Evolutionary conservation across 176 grass and related monocot species (phyloP).

Genomic region (Lolium perenne): DNA sequence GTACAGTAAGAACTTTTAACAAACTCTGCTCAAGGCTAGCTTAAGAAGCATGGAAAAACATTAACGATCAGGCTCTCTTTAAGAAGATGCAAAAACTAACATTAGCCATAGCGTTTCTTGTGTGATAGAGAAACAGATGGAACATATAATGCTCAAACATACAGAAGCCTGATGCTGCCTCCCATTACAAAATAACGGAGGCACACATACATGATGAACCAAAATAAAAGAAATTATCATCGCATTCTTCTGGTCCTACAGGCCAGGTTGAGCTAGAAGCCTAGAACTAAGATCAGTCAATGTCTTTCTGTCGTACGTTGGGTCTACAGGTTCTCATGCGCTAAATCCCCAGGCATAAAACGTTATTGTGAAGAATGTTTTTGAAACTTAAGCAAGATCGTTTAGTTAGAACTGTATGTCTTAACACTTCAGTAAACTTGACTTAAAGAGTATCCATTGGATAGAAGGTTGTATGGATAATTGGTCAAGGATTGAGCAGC

Average conservation of each 20-base stretch:
- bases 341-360: neutral
- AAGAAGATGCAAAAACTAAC: neutral
- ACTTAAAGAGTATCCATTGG: neutral
- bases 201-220: neutral
- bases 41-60: constrained; percentile 25
- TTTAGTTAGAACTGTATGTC: neutral
- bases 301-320: neutral
- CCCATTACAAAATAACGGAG: constrained; percentile 5
- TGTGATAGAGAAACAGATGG: constrained; percentile 17
- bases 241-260: constrained; percentile 9
- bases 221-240: neutral
- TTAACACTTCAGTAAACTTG: neutral
- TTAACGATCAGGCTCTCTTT: constrained; percentile 16
- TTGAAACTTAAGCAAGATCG: neutral
- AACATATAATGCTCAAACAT: constrained; percentile 5
- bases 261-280: neutral
- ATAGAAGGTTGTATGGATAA: neutral
- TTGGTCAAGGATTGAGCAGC: neutral
- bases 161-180: neutral
- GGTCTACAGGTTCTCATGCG: neutral
- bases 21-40: constrained; percentile 22
- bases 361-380: neutral
- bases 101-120: neutral
- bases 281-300: neutral
- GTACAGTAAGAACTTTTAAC: constrained; percentile 21